Base-by-base conservation (phyloP, 345 rosid species). In the Fremontodendron californicum region DNA sequence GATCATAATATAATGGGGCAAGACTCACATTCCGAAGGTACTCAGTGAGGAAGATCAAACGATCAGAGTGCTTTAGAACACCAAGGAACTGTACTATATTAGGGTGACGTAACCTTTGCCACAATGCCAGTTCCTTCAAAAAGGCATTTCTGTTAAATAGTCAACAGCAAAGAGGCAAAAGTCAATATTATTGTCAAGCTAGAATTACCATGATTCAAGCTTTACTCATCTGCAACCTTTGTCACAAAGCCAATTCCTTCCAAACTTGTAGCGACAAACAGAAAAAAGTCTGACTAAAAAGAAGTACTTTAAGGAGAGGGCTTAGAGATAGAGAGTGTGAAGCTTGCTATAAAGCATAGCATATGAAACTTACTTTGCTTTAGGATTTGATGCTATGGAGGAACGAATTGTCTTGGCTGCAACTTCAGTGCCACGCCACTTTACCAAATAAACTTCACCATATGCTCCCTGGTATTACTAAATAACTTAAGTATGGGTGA, bases 21-120 rank as follows among this genome's bases (percentile, higher is more conserved):
- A 78, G 55, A 83, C 89, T 81, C 78, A 90, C 93, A 76, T 90
- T 83, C 79, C 86, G 69, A 43, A 90, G 91, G 81, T 87, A 90
- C 80, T 90, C 93, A 0, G 89, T 87, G 19, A 90, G 87, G 79
- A 90, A 90, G 76, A 90, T 86, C 74, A 88, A 82, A 37, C 88
- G 90, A 57, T 85, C 88, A 35, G 87, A 77, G 74, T 82, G 84
- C 84, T 87, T 90, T 27, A 90, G 77, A 73, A 88, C 91, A 55
- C 93, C 93, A 54, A 90, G 88, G 86, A 90, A 90, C 82, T 90
- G 91, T 76, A 88, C 91, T 55, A 90, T 90, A 78, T 90, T 90
- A 33, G 93, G 93, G 78, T 88, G 93, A 69, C 90, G 87, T 80
- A 90, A 77, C 85, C 60, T 86, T 74, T 90, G 89, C 94, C 91